Base-by-base conservation (phyloP, 2,329 filamentous ascomycete species). In the Pestalotiopsis sp. region DNA sequence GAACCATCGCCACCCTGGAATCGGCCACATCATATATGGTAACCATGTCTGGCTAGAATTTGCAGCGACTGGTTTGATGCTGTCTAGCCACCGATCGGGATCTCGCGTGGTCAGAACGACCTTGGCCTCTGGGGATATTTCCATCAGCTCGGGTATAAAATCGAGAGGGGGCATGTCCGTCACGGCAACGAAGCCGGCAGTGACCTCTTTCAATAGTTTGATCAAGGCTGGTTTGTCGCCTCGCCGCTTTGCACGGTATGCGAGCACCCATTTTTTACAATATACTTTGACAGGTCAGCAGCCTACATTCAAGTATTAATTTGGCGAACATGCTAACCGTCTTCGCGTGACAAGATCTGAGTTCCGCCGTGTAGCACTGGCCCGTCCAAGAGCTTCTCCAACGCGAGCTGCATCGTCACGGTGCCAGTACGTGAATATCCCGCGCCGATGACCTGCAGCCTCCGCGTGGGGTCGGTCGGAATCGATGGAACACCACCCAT, bases 91-190 rank as follows among this genome's bases (percentile, higher is more conserved):
- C n/a, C 72, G 69, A 12, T 72, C 73, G 2, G 74, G 74, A 65
- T 77, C 74, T 36, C 76, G 74, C 1, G 71, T 73, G 1, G 78
- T 78, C 69, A 77, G 78, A 23, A 84, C 78, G 17, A 84, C 80
- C 58, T 78, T 79, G n/a, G 82, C 82, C 41, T 83, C 76, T 0
- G 82, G 82, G 67, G 66, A 68, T 14, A 68, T 52, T 4, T 65
- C 67, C 27, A 65, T 36, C 27, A 84, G 71, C 62, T 84, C 81
- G 27, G 77, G 75, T 14, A 82, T 75, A 17, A 83, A 76, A 49
- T 79, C 76, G 20, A 74, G 75, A 2, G 76, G 75, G 1, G 82
- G 82, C 6, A 77, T 69, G 70, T 84, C 82, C 20, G 81, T 81
- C 20, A 78, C 77, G 11, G 80, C 81, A 2, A 78, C 80, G 69